Conservation (phyloP, 257 asterid species). For the Rehmannia glutinosa region DNA sequence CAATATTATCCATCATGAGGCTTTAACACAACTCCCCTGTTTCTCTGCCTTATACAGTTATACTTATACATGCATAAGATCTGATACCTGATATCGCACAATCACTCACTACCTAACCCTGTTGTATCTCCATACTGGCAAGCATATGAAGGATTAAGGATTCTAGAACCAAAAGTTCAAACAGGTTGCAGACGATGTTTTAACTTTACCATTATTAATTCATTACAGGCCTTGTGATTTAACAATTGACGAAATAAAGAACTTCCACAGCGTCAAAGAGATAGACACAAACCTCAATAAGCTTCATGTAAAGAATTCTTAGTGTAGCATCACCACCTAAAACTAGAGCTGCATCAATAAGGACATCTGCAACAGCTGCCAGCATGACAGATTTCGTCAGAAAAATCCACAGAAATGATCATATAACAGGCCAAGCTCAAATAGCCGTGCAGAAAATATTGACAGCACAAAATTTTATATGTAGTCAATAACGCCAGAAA, state of each 20-base stretch:
- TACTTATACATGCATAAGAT: conserved; percentile 10
- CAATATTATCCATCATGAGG: conserved; percentile 12
- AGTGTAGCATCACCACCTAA: conserved; percentile 91
- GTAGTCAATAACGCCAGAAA: not conserved
- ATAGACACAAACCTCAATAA: conserved; percentile 67
- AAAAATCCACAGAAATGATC: conserved; percentile 14
- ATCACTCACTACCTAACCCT: not conserved
- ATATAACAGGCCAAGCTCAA: conserved; percentile 16
- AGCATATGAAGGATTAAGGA: conserved; percentile 1
- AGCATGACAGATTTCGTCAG: conserved; percentile 33
- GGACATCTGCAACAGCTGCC: conserved; percentile 97
- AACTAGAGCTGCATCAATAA: conserved; percentile 90
- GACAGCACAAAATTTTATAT: not conserved
- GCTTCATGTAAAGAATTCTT: conserved; percentile 81
- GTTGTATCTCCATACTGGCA: not conserved
- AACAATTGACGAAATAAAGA: conserved; percentile 8
- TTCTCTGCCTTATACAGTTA: not conserved
- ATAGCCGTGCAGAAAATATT: not conserved
- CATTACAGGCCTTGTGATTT: not conserved
- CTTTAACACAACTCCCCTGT: not conserved
- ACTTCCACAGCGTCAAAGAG: conserved; percentile 18
- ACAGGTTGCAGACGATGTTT: not conserved
- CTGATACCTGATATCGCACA: not conserved
- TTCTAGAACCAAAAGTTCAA: conserved; percentile 10
- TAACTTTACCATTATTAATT: not conserved